phyloP scores from a whole-genome alignment of 495 filamentous ascomycete genomes.

The Thozetella sp. region DNA sequence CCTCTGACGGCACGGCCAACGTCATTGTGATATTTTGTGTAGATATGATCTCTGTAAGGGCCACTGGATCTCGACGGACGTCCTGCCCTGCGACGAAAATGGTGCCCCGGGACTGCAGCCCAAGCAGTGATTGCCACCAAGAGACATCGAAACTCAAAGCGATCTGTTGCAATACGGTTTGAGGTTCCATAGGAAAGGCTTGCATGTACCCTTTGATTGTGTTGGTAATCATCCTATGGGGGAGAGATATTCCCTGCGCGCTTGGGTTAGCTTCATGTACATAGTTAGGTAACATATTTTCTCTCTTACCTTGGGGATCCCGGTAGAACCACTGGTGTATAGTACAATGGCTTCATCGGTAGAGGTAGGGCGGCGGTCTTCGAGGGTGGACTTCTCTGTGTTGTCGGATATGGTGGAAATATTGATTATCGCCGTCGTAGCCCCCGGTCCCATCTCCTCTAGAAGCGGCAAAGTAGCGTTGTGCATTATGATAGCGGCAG shows the following conservation, averaged over 20 bases:
- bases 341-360: conserved; percentile 8
- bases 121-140: conserved; percentile 11
- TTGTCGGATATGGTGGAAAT: background rate
- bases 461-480: conserved; percentile 4
- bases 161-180: conserved; percentile 12
- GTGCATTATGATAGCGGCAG: conserved; percentile 18
- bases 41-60: conserved; percentile 9
- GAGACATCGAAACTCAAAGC: conserved; percentile 14
- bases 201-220: conserved; percentile 10
- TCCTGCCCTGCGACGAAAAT: conserved; percentile 12
- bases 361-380: conserved; percentile 1
- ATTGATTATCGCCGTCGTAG: background rate
- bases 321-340: conserved; percentile 7
- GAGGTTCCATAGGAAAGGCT: conserved; percentile 10
- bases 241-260: conserved; percentile 10
- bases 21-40: conserved; percentile 18
- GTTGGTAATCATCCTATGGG: conserved; percentile 10
- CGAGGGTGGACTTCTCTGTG: background rate
- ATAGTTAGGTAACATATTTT: too few relatives aligned
- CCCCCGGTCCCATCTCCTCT: background rate
- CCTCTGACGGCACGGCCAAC: conserved; percentile 23
- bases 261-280: too few relatives aligned
- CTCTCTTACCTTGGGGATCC: too few relatives aligned
- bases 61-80: conserved; percentile 11
- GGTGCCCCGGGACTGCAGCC: conserved; percentile 8